phyloP scores from a whole-genome alignment of 2,329 filamentous ascomycete genomes.

The Calonectria honghensis region DNA sequence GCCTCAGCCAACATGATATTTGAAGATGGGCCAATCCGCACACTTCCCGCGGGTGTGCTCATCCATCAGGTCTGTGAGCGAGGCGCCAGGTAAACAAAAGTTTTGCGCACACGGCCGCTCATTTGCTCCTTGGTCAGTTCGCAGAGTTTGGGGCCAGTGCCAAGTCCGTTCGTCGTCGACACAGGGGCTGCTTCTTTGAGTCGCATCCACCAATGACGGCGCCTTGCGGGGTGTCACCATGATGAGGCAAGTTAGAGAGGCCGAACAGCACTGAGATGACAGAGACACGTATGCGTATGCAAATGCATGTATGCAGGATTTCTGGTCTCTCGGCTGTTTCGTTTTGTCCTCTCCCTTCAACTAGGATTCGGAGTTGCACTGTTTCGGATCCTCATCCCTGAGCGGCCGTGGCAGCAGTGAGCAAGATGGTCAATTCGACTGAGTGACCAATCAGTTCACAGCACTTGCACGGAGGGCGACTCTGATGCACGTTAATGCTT shows the following conservation, averaged over 20 bases:
- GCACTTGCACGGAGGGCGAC: constrained; percentile 34
- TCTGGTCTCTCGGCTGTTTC: constrained; percentile 36
- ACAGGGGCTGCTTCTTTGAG: constrained; percentile 13
- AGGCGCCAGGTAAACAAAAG: constrained; percentile 15
- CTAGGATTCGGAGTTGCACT: constrained; percentile 25
- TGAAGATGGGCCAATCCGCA: constrained; percentile 19
- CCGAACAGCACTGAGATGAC: neutral
- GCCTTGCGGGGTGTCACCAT: too few relatives aligned
- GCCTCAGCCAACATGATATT: constrained; percentile 27
- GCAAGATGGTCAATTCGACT: constrained; percentile 31
- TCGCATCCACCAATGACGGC: constrained; percentile 18
- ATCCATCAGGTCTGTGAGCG: neutral
- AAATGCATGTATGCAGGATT: constrained; percentile 28
- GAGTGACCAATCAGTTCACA: constrained; percentile 34
- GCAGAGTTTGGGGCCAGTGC: constrained; percentile 2
- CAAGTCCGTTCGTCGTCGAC: constrained; percentile 14
- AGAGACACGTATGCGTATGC: constrained; percentile 2
- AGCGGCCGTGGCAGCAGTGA: constrained; percentile 32
- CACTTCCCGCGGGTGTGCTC: neutral
- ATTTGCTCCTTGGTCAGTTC: constrained; percentile 10
- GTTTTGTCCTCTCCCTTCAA: constrained; percentile 46
- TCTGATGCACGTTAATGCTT: constrained; percentile 52
- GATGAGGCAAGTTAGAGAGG: constrained; percentile 3
- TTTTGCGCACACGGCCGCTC: neutral
- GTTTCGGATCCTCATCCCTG: constrained; percentile 42